Evolutionary conservation across 345 rosid species (phyloP).

Genomic region (Syzygium oleosum): DNA sequence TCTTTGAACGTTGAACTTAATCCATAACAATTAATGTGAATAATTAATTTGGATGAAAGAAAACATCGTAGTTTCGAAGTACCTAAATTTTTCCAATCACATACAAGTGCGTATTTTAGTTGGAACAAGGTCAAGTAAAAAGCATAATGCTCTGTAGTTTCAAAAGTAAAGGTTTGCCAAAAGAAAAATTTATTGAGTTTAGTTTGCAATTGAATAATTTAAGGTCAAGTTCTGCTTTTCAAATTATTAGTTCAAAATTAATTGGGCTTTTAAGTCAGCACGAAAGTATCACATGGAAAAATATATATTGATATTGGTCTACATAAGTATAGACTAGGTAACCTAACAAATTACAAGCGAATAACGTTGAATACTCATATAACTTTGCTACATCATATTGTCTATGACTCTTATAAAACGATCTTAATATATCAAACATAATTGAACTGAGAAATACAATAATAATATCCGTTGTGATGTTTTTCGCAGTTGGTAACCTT

Average conservation of each 20-base stretch:
- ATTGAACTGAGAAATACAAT: background rate
- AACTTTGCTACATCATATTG: background rate
- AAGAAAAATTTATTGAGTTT: no score
- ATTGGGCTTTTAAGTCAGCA: background rate
- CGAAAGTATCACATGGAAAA: background rate
- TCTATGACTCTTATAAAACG: background rate
- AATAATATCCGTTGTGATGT: background rate
- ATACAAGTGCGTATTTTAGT: background rate
- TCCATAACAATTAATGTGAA: background rate
- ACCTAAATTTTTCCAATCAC: background rate
- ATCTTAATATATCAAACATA: background rate
- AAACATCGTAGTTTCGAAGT: background rate
- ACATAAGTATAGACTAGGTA: background rate
- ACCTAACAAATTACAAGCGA: background rate
- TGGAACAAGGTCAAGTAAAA: background rate
- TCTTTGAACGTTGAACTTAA: background rate
- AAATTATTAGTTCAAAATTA: background rate
- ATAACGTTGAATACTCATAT: background rate
- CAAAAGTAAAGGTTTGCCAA: no score
- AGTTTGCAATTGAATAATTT: no score
- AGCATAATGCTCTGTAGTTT: background rate
- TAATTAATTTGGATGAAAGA: background rate
- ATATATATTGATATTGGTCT: background rate
- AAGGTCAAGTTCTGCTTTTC: no score
- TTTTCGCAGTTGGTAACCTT: background rate